Conservation (phyloP, 2,329 filamentous ascomycete genomes). For the Scedosporium dehoogii region DNA sequence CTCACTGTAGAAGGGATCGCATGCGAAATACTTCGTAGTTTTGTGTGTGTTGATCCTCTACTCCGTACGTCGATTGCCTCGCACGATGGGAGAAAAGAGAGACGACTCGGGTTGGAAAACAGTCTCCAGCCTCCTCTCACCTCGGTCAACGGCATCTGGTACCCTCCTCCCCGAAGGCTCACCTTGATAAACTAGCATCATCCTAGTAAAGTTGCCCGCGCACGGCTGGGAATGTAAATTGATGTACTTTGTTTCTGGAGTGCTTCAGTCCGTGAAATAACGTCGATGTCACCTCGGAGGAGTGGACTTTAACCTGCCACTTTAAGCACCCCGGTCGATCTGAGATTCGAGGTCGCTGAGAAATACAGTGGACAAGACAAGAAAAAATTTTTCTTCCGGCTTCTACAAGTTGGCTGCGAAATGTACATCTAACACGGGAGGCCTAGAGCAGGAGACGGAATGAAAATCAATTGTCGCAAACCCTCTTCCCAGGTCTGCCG, state of each 20-base stretch:
- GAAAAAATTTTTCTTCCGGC: not conserved
- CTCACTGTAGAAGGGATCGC: too few species aligned
- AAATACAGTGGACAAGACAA: not conserved
- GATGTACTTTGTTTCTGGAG: not conserved
- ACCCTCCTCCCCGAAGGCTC: not conserved
- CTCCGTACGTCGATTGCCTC: too few species aligned
- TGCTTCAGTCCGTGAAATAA: not conserved
- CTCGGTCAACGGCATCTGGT: conserved; percentile 1
- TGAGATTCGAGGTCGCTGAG: not conserved
- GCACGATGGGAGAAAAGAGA: too few species aligned
- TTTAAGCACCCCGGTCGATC: not conserved
- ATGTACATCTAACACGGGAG: not conserved
- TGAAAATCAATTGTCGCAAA: not conserved
- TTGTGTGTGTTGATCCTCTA: too few species aligned
- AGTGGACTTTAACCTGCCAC: not conserved
- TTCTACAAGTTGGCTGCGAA: not conserved
- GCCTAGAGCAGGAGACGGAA: not conserved
- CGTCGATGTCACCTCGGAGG: not conserved
- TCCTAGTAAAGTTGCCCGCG: not conserved
- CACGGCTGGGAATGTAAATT: not conserved
- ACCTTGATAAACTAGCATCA: not conserved
- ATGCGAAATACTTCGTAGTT: too few species aligned
- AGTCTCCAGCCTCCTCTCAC: not conserved
- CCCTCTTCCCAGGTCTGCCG: not conserved
- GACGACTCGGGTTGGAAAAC: not conserved